These are phyloP conservation scores for Cutaneotrichosporon cutaneum DNA, from an alignment of 1,284 basidiomycete species.

Conservation along the genomic window DNA sequence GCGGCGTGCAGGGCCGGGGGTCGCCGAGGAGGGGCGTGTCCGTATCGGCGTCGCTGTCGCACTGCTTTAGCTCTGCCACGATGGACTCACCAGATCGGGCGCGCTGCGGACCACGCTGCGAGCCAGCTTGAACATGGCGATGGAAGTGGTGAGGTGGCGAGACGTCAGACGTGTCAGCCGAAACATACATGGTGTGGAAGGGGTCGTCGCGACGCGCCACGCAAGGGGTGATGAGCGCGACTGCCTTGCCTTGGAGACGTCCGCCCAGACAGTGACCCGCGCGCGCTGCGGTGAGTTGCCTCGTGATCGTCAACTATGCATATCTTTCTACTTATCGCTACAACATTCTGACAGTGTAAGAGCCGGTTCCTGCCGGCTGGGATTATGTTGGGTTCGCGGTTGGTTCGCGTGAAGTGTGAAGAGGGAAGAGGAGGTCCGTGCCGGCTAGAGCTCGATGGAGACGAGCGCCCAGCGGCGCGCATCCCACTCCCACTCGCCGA, in stretches of 20 bases:
- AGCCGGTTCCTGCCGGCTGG: background rate
- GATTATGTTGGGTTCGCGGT: background rate
- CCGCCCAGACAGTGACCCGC: no score
- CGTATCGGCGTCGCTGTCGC: no score
- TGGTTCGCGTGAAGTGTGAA: background rate
- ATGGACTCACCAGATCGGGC: no score
- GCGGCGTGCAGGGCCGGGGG: no score
- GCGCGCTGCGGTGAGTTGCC: background rate
- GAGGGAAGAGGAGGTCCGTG: background rate
- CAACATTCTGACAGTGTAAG: constrained; percentile 1
- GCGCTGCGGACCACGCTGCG: no score
- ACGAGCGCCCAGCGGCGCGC: constrained; percentile 48
- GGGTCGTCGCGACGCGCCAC: background rate
- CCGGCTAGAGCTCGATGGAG: constrained; percentile 47
- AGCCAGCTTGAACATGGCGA: no score
- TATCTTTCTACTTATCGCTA: constrained; percentile 1
- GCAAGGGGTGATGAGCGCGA: background rate
- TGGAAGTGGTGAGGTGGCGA: no score
- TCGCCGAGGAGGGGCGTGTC: no score
- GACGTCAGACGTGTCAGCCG: background rate
- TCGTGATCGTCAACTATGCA: background rate
- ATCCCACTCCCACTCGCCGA: constrained; percentile 51
- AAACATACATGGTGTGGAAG: no score
- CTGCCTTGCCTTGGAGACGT: background rate
- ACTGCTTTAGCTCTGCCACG: no score